These are phyloP conservation scores for Coemansia erecta DNA, from an alignment of 192 early-diverging fungal genomes.

Conservation along the genomic window DNA sequence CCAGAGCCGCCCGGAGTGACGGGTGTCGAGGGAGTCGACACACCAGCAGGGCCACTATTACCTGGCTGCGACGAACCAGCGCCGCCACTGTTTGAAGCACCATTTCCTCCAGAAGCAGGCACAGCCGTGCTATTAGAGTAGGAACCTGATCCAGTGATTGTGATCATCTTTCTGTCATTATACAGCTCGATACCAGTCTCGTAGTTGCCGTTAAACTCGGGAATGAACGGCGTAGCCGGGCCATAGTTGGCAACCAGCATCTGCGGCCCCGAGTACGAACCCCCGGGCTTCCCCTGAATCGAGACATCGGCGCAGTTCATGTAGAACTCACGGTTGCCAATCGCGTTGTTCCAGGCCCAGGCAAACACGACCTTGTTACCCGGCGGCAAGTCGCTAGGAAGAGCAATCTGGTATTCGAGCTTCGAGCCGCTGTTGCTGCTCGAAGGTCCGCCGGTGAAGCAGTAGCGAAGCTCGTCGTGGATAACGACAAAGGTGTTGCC, in stretches of 20 bases:
- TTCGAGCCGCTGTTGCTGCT: slow-evolving; percentile 33
- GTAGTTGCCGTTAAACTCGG: slow-evolving; percentile 50
- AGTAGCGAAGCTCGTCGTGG: slow-evolving; percentile 57
- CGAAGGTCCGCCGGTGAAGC: slow-evolving; percentile 50
- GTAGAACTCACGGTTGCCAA: slow-evolving; percentile 69
- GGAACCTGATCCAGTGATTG: slow-evolving; percentile 44
- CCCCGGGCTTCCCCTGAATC: slow-evolving; percentile 36
- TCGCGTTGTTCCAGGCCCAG: slow-evolving; percentile 68
- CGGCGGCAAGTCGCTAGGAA: slow-evolving; percentile 56
- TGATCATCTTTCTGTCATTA: slow-evolving; percentile 41
- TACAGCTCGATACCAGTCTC: slow-evolving; percentile 54
- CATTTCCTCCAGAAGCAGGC: background rate
- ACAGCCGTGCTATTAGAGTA: background rate
- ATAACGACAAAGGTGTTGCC: slow-evolving; percentile 64
- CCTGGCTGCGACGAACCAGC: no score
- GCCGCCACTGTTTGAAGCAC: background rate
- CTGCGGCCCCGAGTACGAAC: slow-evolving; percentile 38
- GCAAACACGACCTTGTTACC: slow-evolving; percentile 55
- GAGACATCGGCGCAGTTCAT: slow-evolving; percentile 64
- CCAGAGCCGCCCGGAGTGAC: no score
- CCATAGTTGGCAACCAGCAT: slow-evolving; percentile 59
- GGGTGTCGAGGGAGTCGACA: background rate
- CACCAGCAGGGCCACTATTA: background rate
- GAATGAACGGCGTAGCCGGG: slow-evolving; percentile 50
- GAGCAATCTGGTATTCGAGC: slow-evolving; percentile 38